Conservation (phyloP, 2,329 filamentous ascomycete species). For the Blastomyces gilchristii region DNA sequence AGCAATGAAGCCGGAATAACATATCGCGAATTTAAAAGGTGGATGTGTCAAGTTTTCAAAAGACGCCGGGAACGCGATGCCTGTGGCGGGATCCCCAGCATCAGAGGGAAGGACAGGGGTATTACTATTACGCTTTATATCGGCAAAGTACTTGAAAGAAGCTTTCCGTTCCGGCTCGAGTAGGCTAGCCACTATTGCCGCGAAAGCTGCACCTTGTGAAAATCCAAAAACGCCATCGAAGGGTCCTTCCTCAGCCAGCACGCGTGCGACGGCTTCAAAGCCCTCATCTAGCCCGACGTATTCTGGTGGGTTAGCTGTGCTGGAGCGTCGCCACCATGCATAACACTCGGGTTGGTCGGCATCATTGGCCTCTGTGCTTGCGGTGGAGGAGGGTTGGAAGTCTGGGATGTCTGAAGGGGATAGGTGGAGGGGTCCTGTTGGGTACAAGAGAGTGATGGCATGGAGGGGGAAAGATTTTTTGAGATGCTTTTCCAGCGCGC, state of each 20-base stretch:
- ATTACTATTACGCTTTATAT: conserved; percentile 14
- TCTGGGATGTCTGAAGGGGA: conserved; percentile 58
- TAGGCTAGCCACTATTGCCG: conserved; percentile 61
- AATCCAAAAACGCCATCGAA: conserved; percentile 76
- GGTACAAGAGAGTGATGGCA: conserved; percentile 53
- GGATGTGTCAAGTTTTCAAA: conserved; percentile 40
- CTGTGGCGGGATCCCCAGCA: conserved; percentile 23
- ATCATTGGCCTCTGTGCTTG: conserved; percentile 27
- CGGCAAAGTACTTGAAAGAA: conserved; percentile 39
- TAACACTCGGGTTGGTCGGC: conserved; percentile 56
- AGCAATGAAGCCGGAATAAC: conserved; percentile 68
- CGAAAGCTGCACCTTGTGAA: conserved; percentile 64
- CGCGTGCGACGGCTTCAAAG: conserved; percentile 50
- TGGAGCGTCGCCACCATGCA: conserved; percentile 67
- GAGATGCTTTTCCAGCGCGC: conserved; percentile 72
- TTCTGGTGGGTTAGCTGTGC: conserved; percentile 49
- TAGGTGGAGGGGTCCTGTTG: conserved; percentile 57
- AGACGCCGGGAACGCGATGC: conserved; percentile 43
- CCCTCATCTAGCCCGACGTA: conserved; percentile 65
- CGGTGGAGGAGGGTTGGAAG: conserved; percentile 41
- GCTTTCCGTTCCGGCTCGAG: conserved; percentile 48
- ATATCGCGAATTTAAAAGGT: conserved; percentile 59
- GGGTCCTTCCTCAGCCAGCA: conserved; percentile 53
- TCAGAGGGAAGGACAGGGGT: conserved; percentile 12
- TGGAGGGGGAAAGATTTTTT: conserved; percentile 59